phyloP scores from a whole-genome alignment of 495 filamentous ascomycete species.

The Daldinia loculata region DNA sequence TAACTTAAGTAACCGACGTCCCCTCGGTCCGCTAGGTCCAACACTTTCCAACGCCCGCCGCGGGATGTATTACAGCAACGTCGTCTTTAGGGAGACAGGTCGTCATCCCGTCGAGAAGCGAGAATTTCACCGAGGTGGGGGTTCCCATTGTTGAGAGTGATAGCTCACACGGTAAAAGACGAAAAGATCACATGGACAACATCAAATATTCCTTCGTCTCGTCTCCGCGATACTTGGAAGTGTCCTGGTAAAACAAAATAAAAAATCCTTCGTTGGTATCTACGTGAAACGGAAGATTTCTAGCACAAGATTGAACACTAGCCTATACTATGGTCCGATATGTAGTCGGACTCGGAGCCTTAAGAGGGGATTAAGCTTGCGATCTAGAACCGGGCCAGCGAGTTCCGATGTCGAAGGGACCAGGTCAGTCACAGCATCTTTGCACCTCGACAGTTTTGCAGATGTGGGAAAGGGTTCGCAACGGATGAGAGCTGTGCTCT shows the following conservation, averaged over 20 bases:
- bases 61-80: slow-evolving; percentile 6
- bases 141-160: slow-evolving; percentile 2
- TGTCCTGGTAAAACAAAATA: neutral
- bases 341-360: slow-evolving; percentile 12
- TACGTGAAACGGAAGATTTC: neutral
- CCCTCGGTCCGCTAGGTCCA: neutral
- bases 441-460: slow-evolving; percentile 17
- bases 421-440: slow-evolving; percentile 22
- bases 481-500: slow-evolving; percentile 14
- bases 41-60: neutral
- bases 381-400: slow-evolving; percentile 27
- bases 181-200: slow-evolving; percentile 3
- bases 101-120: slow-evolving; percentile 13
- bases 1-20: slow-evolving; percentile 10
- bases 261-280: slow-evolving; percentile 1
- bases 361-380: slow-evolving; percentile 17
- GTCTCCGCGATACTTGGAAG: neutral
- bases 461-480: slow-evolving; percentile 43
- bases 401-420: slow-evolving; percentile 41
- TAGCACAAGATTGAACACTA: neutral
- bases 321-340: slow-evolving; percentile 1
- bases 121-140: slow-evolving; percentile 38
- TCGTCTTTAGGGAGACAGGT: slow-evolving; percentile 3
- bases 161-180: slow-evolving; percentile 6
- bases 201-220: neutral